Evolutionary conservation across 805 yeast species (phyloP), one percentile per base, ranked within the genome.

Genomic region (Yamadazyma sp.): DNA sequence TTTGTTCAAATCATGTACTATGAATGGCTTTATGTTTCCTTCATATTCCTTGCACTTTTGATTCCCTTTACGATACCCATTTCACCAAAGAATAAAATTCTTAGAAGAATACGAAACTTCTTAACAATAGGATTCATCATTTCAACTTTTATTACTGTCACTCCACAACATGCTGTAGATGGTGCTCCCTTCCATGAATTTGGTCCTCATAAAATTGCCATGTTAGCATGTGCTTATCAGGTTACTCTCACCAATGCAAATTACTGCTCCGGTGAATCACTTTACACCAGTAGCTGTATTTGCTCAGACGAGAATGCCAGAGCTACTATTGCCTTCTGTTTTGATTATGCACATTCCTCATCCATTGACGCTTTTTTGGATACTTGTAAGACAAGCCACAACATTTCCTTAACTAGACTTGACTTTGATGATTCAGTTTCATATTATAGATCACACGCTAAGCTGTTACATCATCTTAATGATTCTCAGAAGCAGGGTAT

Each of bases 1-100:
- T n/a, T n/a, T n/a, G n/a, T n/a, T n/a, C n/a, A n/a, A n/a, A 15
- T 20, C 5, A 52, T 52, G 58, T 54, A 49, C 33, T 21, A 34
- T 22, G 23, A 18, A n/a, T 46, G 49, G 30, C 31, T 44, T 15
- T 45, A 45, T 25, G 21, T 42, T 19, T 44, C 55, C 14, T 15
- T 48, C 12, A 42, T 34, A 12, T 26, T 52, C 4, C 31, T 37
- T 18, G 23, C 39, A 23, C 21, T 44, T 13, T 40, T 53, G 12
- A 12, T 42, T 15, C 58, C 56, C 7, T 45, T 51, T 11, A 12
- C 38, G 12, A 28, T 50, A 5, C 47, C 82, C 78, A 36, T 71
- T 66, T 34, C 76, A 58, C 42, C 78, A 78, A 54, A 81, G 86
- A 53, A 60, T 69, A 29, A 47, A 49, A 4, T 9, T 7, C 17